Evolutionary conservation across 345 rosid genomes (phyloP).

Genomic region (Clarkia xantiana): DNA sequence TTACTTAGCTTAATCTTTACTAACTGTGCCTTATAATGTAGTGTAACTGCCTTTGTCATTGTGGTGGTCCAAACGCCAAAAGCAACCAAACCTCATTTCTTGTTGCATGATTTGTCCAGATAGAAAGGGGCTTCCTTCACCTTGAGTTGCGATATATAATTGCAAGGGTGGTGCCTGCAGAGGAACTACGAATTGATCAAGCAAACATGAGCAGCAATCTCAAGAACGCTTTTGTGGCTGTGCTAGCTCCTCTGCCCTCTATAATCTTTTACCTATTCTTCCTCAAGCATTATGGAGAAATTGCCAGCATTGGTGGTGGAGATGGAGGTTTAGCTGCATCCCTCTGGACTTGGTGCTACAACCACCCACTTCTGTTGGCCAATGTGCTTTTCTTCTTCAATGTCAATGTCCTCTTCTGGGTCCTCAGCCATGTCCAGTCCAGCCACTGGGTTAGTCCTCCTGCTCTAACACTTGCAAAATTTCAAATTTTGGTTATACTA

Average conservation of each 20-base stretch:
- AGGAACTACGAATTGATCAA: not conserved
- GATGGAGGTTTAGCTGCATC: conserved; percentile 13
- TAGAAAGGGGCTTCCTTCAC: not conserved
- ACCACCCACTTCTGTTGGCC: conserved; percentile 65
- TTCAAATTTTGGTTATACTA: not conserved
- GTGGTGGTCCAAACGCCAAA: no score
- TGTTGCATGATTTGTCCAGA: no score
- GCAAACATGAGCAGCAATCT: conserved; percentile 15
- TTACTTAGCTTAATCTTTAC: no score
- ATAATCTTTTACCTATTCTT: conserved; percentile 48
- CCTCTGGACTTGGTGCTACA: conserved; percentile 58
- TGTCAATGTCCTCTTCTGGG: conserved; percentile 87
- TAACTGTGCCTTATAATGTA: no score
- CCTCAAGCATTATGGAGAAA: conserved; percentile 24
- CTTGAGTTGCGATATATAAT: not conserved
- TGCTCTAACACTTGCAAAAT: not conserved
- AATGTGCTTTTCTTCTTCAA: conserved; percentile 82
- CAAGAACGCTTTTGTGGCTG: conserved; percentile 47
- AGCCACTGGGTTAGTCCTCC: conserved; percentile 75
- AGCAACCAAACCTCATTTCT: no score
- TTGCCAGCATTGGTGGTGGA: not conserved
- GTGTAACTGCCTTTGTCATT: no score
- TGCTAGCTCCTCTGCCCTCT: conserved; percentile 68
- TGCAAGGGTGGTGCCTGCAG: not conserved
- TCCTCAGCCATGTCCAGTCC: conserved; percentile 49